Evolutionary conservation across 129 eudicot species (phyloP).

Genomic region (Cynara cardunculus): DNA sequence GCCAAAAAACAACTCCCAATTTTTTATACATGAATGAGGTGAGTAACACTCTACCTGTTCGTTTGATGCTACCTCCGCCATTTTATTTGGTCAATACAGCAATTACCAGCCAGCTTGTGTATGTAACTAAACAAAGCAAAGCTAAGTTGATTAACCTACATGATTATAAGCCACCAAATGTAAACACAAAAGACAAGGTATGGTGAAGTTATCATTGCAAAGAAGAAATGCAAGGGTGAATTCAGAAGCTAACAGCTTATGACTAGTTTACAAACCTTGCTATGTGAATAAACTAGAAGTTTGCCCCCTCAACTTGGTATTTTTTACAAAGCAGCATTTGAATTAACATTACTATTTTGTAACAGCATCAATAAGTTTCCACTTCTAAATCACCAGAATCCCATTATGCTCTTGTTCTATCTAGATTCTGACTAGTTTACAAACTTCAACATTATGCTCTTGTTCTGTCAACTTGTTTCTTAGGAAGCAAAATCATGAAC

Average conservation of each 20-base stretch:
- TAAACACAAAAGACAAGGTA: background rate
- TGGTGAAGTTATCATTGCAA: background rate
- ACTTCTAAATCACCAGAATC: background rate
- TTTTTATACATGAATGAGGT: background rate
- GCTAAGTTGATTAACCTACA: conserved; percentile 6
- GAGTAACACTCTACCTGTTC: conserved; percentile 29
- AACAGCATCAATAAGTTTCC: background rate
- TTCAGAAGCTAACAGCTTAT: background rate
- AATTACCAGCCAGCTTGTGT: conserved; percentile 10
- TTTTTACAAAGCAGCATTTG: background rate
- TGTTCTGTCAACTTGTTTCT: background rate
- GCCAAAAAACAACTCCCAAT: background rate
- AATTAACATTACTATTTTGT: background rate
- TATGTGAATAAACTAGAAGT: background rate
- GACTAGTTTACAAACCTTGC: background rate
- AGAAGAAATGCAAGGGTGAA: background rate
- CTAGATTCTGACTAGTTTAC: background rate
- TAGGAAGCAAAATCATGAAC: background rate
- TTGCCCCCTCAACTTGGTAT: background rate
- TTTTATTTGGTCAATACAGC: conserved; percentile 18
- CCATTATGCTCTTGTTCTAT: background rate
- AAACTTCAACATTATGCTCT: background rate
- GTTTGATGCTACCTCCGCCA: conserved; percentile 33
- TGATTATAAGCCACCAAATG: background rate
- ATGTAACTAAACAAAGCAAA: conserved; percentile 11